Evolutionary conservation across 108 stramenopile genomes (phyloP).

Genomic region (Cyclotella choctawhatcheeana): DNA sequence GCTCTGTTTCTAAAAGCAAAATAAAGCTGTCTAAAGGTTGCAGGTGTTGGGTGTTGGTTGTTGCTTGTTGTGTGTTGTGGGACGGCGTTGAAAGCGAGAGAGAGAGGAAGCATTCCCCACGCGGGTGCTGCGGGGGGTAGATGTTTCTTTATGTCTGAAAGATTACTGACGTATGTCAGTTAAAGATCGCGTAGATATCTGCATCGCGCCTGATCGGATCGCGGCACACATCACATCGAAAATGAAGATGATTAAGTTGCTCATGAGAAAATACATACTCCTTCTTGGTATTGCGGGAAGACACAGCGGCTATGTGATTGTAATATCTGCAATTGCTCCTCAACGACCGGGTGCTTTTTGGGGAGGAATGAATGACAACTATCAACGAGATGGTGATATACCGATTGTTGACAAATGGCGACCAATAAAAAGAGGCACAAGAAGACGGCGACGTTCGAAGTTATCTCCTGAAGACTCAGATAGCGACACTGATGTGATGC

Average conservation of each 20-base stretch:
- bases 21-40: no score
- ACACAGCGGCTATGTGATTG: background rate
- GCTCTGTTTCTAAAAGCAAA: no score
- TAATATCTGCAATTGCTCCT: constrained; percentile 8
- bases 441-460: background rate
- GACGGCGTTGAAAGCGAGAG: no score
- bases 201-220: no score
- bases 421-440: background rate
- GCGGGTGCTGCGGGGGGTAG: no score
- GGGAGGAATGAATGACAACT: constrained; percentile 6
- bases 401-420: constrained; percentile 31
- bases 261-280: background rate
- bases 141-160: no score
- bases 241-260: background rate
- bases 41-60: no score
- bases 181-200: no score
- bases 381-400: constrained; percentile 25
- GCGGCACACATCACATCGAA: no score
- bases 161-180: no score
- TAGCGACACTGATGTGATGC: background rate
- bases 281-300: background rate
- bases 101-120: no score
- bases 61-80: no score
- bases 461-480: constrained; percentile 2
- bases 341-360: constrained; percentile 12